These are phyloP conservation scores for Malus fusca DNA, from an alignment of 306 rosid genomes.

Conservation along the genomic window DNA sequence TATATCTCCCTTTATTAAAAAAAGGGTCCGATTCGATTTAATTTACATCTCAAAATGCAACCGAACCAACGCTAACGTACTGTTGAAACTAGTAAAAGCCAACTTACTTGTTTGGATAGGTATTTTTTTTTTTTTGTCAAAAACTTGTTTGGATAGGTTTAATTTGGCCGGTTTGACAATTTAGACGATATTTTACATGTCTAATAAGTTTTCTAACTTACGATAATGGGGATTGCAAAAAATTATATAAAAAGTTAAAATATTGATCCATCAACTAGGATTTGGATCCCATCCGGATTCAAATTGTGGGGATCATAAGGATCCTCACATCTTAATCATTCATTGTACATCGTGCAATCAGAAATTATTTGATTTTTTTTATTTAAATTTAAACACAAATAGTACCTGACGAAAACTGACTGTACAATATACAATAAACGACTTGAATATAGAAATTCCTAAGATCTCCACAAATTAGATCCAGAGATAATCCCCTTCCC, in stretches of 20 bases:
- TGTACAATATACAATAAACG: accelerated
- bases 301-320: too few species aligned
- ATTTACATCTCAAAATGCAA: background rate
- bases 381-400: too few species aligned
- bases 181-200: background rate
- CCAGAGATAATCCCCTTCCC: background rate
- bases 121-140: too few species aligned
- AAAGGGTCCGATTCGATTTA: too few species aligned
- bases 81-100: background rate
- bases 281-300: too few species aligned
- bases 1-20: background rate
- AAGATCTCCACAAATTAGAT: too few species aligned
- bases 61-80: too few species aligned
- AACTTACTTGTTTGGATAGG: too few species aligned
- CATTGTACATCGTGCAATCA: accelerated
- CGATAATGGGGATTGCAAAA: background rate
- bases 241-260: background rate
- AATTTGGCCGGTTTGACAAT: background rate
- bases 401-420: too few species aligned
- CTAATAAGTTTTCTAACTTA: background rate
- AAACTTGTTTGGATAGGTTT: too few species aligned
- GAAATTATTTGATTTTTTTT: too few species aligned
- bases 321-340: too few species aligned
- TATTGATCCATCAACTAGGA: background rate
- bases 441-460: accelerated